Conservation (phyloP, 2,329 filamentous ascomycete genomes). For the Fusarium anthophilum region DNA sequence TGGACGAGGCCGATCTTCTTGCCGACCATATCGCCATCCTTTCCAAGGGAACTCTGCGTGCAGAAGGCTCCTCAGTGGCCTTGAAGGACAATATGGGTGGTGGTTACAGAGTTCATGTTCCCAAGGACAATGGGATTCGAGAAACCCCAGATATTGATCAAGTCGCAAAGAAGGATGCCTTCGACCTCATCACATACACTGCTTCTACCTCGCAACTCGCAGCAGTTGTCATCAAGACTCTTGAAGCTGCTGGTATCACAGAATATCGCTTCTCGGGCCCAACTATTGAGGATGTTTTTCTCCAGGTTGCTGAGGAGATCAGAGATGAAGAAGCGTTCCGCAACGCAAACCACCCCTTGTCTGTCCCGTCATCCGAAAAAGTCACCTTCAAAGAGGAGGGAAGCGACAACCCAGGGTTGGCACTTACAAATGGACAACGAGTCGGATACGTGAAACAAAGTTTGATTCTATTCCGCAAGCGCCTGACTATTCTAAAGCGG, state of each 20-base stretch:
- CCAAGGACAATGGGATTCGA: constrained; percentile 63
- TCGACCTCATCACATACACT: constrained; percentile 79
- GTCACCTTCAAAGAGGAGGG: constrained; percentile 35
- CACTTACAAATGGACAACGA: constrained; percentile 73
- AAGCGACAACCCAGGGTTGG: constrained; percentile 51
- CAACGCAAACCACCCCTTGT: constrained; percentile 29
- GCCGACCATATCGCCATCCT: constrained; percentile 90
- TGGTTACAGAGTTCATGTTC: constrained; percentile 84
- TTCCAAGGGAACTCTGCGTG: constrained; percentile 83
- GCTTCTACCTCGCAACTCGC: constrained; percentile 76
- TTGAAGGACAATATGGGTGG: constrained; percentile 84
- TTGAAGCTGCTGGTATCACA: constrained; percentile 73
- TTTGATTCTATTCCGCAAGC: constrained; percentile 79
- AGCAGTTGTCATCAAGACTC: constrained; percentile 72
- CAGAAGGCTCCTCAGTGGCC: constrained; percentile 84
- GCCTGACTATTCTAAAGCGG: constrained; percentile 77
- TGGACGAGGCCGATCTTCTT: constrained; percentile 91
- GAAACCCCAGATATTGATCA: constrained; percentile 62
- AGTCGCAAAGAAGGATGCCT: constrained; percentile 65
- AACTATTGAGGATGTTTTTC: constrained; percentile 92
- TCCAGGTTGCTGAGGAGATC: constrained; percentile 85
- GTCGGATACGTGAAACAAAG: constrained; percentile 77
- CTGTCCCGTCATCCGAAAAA: constrained; percentile 36
- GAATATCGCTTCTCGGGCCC: constrained; percentile 90
- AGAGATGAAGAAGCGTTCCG: constrained; percentile 58